phyloP scores from a whole-genome alignment of 805 yeast genomes.

The Cyberlindnera subsufficiens region DNA sequence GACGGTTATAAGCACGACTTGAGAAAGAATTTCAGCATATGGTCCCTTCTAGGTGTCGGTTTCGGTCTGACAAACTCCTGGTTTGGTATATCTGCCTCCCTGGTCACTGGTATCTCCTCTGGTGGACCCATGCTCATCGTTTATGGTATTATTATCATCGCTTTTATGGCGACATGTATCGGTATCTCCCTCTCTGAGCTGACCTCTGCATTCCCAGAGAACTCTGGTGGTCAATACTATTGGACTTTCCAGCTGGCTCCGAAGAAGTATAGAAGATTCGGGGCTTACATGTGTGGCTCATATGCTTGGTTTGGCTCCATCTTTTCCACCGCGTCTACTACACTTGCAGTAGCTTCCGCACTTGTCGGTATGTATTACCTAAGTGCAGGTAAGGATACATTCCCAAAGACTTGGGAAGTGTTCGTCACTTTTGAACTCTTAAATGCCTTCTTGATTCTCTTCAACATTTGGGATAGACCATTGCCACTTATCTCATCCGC shows the following conservation, averaged over 20 bases:
- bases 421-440: slow-evolving; percentile 43
- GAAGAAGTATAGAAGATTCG: slow-evolving; percentile 28
- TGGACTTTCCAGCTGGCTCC: slow-evolving; percentile 56
- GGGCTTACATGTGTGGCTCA: slow-evolving; percentile 53
- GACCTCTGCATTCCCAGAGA: slow-evolving; percentile 43
- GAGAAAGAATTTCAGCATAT: slow-evolving; percentile 31
- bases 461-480: slow-evolving; percentile 45
- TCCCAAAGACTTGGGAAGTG: slow-evolving; percentile 45
- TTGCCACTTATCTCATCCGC: slow-evolving; percentile 45
- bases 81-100: slow-evolving; percentile 54
- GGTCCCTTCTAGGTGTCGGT: slow-evolving; percentile 51
- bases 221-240: slow-evolving; percentile 55
- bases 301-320: slow-evolving; percentile 57
- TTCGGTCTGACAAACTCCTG: slow-evolving; percentile 58
- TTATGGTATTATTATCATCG: slow-evolving; percentile 50
- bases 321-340: slow-evolving; percentile 56
- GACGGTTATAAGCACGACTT: slow-evolving; percentile 11
- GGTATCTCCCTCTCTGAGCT: slow-evolving; percentile 50
- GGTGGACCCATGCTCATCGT: slow-evolving; percentile 56
- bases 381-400: slow-evolving; percentile 27
- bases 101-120: slow-evolving; percentile 46
- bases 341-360: slow-evolving; percentile 46
- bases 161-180: slow-evolving; percentile 39
- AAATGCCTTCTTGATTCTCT: slow-evolving; percentile 36
- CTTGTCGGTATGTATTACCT: slow-evolving; percentile 45